A percentile compares a stretch with the other conserved stretches of the same genome.
These are phyloP conservation scores for Vanrija sp. DNA, from an alignment of 1,284 basidiomycete genomes.

Conservation along the genomic window DNA sequence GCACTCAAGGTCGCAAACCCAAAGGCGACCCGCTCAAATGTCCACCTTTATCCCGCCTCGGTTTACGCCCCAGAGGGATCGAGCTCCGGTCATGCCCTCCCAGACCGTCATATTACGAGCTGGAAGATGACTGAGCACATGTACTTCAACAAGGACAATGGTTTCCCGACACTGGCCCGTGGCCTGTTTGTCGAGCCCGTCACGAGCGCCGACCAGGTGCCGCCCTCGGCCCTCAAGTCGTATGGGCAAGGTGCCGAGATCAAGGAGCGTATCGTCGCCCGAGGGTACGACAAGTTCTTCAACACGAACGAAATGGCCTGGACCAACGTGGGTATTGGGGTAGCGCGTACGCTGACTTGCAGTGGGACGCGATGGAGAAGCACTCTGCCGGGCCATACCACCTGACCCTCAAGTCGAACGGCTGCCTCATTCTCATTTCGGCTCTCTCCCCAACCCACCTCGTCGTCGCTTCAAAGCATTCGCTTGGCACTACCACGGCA, in stretches of 20 bases:
- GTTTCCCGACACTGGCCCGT: conserved; percentile 84
- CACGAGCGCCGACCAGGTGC: conserved; percentile 16
- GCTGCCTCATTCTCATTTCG: conserved; percentile 95
- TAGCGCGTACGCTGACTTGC: conserved; percentile 8
- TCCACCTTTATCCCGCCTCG: conserved; percentile 37
- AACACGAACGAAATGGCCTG: conserved; percentile 94
- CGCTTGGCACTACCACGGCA: conserved; percentile 58
- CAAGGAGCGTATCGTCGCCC: conserved; percentile 65
- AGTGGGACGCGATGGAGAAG: conserved; percentile 74
- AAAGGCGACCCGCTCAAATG: conserved; percentile 36
- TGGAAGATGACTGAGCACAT: conserved; percentile 97
- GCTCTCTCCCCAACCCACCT: conserved; percentile 72
- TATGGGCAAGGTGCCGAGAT: conserved; percentile 15
- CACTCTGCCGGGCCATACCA: conserved; percentile 78
- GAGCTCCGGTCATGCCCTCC: not conserved
- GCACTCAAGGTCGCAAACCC: conserved; percentile 29
- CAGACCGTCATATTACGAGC: conserved; percentile 56
- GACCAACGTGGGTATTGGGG: conserved; percentile 67
- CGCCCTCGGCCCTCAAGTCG: conserved; percentile 26
- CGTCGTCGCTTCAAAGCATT: conserved; percentile 88
- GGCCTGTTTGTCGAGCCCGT: conserved; percentile 71
- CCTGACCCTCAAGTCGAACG: conserved; percentile 92
- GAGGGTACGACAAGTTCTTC: conserved; percentile 99
- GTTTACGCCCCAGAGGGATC: conserved; percentile 27
- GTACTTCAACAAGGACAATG: conserved; percentile 80